Evolutionary conservation across 257 asterid genomes (phyloP), one percentile per base, ranked within the genome.

Genomic region (Thymus mandschuricus): DNA sequence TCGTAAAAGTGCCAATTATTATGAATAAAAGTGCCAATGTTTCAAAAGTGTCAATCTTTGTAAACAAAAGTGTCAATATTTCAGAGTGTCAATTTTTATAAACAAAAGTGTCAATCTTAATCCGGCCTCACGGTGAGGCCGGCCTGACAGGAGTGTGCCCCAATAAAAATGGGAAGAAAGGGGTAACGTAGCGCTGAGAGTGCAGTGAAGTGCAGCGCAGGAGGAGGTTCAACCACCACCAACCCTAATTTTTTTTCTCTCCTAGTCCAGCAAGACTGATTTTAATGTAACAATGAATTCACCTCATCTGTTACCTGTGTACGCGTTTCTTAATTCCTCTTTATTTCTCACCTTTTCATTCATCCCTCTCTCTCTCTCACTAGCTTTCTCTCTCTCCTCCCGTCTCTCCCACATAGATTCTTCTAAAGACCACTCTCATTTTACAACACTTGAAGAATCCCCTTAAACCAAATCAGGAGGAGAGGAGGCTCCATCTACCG

Each of bases 221-320:
- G 6, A 55, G 79, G 85, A 69, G 87, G 89, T 83, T 82, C 92
- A 91, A 91, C 97, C 80, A 88, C 97, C 97, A 91, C 84, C 97
- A 78, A 87, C 83, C 74, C 40, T 69, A 43, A 21, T 21, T 21
- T 21, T 21, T 21, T 58, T 66, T 77, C 62, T 15, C 35, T 41
- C 73, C 70, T 61, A 75, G 79, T 72, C 79, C 85, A 72, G 84
- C 84, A 73, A 21, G 82, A 69, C 75, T 15, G 76, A 46, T 60
- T 74, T 81, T 69, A 80, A 73, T 73, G 81, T 52, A 6, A 69
- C 68, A 70, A 54, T 85, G 80, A 67, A 79, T 76, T 78, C 85
- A 70, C 75, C 75, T 29, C 54, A 82, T 79, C 87, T 81, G 78
- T 78, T 78, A 80, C 83, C 87, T 79, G 80, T 80, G 56, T 62